Percentiles rank a stretch among this genome's conserved stretches.
These are phyloP conservation scores for Apiospora phragmitis DNA, from an alignment of 2,329 filamentous ascomycete species.

Conservation along the genomic window DNA sequence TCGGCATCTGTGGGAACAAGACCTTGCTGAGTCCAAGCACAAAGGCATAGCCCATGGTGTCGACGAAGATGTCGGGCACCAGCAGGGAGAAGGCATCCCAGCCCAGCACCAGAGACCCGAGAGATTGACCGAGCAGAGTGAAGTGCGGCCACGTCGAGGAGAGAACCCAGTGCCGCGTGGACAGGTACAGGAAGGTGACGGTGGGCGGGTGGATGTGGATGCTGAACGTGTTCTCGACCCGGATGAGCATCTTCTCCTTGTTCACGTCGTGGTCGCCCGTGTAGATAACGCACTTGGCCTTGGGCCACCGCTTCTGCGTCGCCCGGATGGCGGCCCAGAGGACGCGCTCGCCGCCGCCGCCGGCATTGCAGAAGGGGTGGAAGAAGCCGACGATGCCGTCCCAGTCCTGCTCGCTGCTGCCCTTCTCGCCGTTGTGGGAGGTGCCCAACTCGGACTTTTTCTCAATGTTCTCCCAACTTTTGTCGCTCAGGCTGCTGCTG, in stretches of 20 bases:
- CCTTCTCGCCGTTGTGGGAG: conserved; percentile 40
- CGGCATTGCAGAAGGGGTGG: conserved; percentile 97
- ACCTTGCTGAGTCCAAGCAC: conserved; percentile 78
- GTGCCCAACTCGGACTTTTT: conserved; percentile 42
- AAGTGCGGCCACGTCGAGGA: conserved; percentile 87
- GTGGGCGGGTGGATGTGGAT: conserved; percentile 83
- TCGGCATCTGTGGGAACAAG: conserved; percentile 78
- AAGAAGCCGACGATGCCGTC: conserved; percentile 92
- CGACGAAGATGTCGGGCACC: conserved; percentile 90
- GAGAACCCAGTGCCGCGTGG: conserved; percentile 82
- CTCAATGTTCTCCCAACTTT: conserved; percentile 72
- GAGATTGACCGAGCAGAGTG: conserved; percentile 89
- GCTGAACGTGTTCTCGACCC: conserved; percentile 87
- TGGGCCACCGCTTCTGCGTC: conserved; percentile 85
- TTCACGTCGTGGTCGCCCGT: conserved; percentile 90
- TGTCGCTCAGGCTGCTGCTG: conserved; percentile 46
- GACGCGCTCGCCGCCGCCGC: conserved; percentile 92
- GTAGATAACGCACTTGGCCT: conserved; percentile 87
- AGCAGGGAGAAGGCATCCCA: conserved; percentile 93
- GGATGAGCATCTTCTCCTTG: conserved; percentile 75
- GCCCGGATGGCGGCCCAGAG: conserved; percentile 94
- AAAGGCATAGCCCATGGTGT: conserved; percentile 98
- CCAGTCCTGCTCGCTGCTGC: conserved; percentile 68
- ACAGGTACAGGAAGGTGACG: conserved; percentile 86
- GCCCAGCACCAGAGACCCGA: conserved; percentile 83